These are phyloP conservation scores for Elaeis oleifera DNA, from an alignment of 202 grass and related monocot genomes.

Conservation along the genomic window DNA sequence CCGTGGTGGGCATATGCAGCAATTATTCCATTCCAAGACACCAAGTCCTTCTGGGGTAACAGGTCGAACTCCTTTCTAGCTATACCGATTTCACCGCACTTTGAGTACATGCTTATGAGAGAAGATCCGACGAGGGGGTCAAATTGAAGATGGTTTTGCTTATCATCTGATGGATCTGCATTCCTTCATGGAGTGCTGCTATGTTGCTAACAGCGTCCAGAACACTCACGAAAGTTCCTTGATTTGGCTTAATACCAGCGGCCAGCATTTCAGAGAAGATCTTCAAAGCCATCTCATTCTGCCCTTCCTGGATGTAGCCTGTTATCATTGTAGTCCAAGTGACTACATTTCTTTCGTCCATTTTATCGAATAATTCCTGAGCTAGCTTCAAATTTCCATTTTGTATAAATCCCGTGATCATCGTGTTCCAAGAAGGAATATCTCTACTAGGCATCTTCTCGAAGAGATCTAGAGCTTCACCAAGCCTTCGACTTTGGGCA, in stretches of 20 bases:
- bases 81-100: slow-evolving; percentile 61
- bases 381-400: slow-evolving; percentile 46
- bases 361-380: slow-evolving; percentile 37
- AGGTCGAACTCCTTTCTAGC: slow-evolving; percentile 62
- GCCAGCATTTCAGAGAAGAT: slow-evolving; percentile 52
- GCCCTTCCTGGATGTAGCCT: slow-evolving; percentile 49
- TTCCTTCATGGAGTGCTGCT: slow-evolving; percentile 47
- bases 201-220: slow-evolving; percentile 61
- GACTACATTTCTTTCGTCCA: slow-evolving; percentile 58
- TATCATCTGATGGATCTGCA: slow-evolving; percentile 73
- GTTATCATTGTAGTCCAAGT: slow-evolving; percentile 84
- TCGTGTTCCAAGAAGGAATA: slow-evolving; percentile 57
- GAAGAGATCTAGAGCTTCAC: slow-evolving; percentile 49
- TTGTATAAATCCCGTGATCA: slow-evolving; percentile 67
- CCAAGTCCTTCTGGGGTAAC: slow-evolving; percentile 45
- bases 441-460: slow-evolving; percentile 49
- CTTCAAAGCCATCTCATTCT: slow-evolving; percentile 45
- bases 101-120: slow-evolving; percentile 61
- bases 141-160: slow-evolving; percentile 60
- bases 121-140: slow-evolving; percentile 48
- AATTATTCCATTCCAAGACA: slow-evolving; percentile 81
- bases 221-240: slow-evolving; percentile 55
- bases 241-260: slow-evolving; percentile 54
- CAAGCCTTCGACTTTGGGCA: slow-evolving; percentile 36
- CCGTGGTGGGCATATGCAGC: slow-evolving; percentile 69